These are phyloP conservation scores for Gremmenia infestans DNA, from an alignment of 2,329 filamentous ascomycete genomes.

Conservation along the genomic window DNA sequence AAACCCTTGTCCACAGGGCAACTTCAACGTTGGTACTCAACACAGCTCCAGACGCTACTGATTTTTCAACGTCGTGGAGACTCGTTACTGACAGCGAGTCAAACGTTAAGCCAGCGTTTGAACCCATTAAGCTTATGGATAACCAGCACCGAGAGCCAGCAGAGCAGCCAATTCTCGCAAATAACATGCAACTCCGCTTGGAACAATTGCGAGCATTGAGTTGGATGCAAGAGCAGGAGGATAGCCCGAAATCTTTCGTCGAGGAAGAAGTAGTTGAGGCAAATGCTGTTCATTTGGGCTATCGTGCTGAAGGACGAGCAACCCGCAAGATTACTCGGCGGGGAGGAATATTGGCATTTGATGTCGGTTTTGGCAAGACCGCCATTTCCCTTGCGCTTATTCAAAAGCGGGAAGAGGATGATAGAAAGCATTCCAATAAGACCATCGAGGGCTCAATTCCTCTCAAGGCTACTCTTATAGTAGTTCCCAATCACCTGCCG, in stretches of 20 bases:
- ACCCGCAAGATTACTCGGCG: constrained; percentile 37
- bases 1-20: constrained; percentile 40
- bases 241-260: constrained; percentile 42
- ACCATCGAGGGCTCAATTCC: constrained; percentile 22
- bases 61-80: constrained; percentile 39
- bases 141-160: background rate
- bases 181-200: constrained; percentile 38
- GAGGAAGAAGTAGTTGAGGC: constrained; percentile 55
- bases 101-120: constrained; percentile 30
- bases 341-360: constrained; percentile 59
- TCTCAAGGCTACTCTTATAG: constrained; percentile 52
- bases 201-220: constrained; percentile 50
- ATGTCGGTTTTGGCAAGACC: constrained; percentile 65
- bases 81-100: constrained; percentile 41
- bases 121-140: constrained; percentile 7
- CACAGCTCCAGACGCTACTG: constrained; percentile 1
- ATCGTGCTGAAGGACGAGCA: constrained; percentile 53
- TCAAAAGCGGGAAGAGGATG: constrained; percentile 36
- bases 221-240: constrained; percentile 58
- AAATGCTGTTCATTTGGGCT: constrained; percentile 43
- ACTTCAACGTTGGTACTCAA: constrained; percentile 1
- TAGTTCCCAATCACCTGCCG: constrained; percentile 51
- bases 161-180: constrained; percentile 26
- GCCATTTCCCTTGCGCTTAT: constrained; percentile 54
- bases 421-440: background rate